A percentile compares a stretch with the other conserved stretches of the same genome.
Evolutionary conservation across 2,329 filamentous ascomycete species (phyloP).

Genomic region (Beauveria caledonica): DNA sequence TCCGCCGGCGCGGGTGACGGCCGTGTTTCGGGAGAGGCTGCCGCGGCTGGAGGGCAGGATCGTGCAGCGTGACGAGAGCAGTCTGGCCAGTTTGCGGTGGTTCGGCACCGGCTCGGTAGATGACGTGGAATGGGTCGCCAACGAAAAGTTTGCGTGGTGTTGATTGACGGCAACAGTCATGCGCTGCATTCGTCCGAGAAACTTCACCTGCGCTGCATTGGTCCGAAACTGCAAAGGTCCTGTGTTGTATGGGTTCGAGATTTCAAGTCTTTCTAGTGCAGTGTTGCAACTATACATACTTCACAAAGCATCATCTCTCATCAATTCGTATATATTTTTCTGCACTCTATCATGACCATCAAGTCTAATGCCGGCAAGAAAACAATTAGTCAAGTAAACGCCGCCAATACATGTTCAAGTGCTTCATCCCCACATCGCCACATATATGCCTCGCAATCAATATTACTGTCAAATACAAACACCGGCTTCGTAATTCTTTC

Average conservation of each 20-base stretch:
- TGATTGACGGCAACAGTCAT: conserved; percentile 25
- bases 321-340: conserved; percentile 11
- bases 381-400: conserved; percentile 8
- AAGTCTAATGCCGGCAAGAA: conserved; percentile 10
- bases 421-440: not conserved
- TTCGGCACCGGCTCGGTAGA: conserved; percentile 46
- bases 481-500: not conserved
- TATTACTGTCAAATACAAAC: conserved; percentile 3
- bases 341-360: conserved; percentile 9
- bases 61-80: conserved; percentile 53
- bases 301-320: not conserved
- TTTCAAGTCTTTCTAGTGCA: not conserved
- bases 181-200: not conserved
- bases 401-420: conserved; percentile 9
- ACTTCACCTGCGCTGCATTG: not conserved
- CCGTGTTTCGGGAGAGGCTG: conserved; percentile 33
- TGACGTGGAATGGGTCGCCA: conserved; percentile 61
- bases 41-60: conserved; percentile 40
- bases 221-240: not conserved
- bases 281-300: not conserved
- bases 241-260: not conserved
- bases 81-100: conserved; percentile 66
- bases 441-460: not conserved
- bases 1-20: conserved; percentile 47
- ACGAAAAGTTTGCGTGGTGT: conserved; percentile 75